Conservation (phyloP, 163 green algal genomes). For the Coccomyxa subellipsoidea region DNA sequence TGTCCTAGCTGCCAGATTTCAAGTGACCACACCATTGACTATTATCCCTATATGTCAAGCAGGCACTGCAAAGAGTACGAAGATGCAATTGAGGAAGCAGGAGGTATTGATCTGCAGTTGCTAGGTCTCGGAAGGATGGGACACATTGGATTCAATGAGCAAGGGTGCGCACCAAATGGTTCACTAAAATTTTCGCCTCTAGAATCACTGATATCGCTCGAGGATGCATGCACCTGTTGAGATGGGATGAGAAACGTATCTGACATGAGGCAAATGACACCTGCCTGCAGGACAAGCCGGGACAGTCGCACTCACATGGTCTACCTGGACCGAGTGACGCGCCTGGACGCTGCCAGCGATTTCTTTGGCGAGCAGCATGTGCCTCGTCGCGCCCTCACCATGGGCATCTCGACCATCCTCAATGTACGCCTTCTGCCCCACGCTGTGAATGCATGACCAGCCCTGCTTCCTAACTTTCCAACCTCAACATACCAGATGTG, state of each 20-base stretch:
- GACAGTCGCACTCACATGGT: conserved; percentile 15
- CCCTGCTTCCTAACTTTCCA: too few relatives aligned
- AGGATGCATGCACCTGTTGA: too few relatives aligned
- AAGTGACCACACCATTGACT: too few relatives aligned
- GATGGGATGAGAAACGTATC: too few relatives aligned
- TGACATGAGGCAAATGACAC: background rate
- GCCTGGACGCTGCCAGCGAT: conserved; percentile 23
- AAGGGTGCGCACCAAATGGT: background rate
- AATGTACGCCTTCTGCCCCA: background rate
- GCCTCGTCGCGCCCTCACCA: conserved; percentile 25
- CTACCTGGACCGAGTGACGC: conserved; percentile 18
- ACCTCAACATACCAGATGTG: too few relatives aligned
- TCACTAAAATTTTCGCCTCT: too few relatives aligned
- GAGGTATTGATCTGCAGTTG: conserved; percentile 34
- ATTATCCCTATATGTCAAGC: too few relatives aligned
- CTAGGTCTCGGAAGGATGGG: conserved; percentile 23
- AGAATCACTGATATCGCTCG: too few relatives aligned
- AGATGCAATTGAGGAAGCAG: conserved; percentile 18
- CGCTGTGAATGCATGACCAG: too few relatives aligned
- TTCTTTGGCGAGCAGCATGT: conserved; percentile 31
- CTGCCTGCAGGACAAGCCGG: background rate
- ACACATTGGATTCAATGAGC: conserved; percentile 36
- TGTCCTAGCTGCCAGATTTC: too few relatives aligned
- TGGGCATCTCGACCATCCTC: conserved; percentile 29
- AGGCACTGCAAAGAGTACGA: conserved; percentile 30